A percentile compares a stretch with the other conserved stretches of the same genome.
Evolutionary conservation across 306 rosid species (phyloP).

Genomic region (Quercus gilva): DNA sequence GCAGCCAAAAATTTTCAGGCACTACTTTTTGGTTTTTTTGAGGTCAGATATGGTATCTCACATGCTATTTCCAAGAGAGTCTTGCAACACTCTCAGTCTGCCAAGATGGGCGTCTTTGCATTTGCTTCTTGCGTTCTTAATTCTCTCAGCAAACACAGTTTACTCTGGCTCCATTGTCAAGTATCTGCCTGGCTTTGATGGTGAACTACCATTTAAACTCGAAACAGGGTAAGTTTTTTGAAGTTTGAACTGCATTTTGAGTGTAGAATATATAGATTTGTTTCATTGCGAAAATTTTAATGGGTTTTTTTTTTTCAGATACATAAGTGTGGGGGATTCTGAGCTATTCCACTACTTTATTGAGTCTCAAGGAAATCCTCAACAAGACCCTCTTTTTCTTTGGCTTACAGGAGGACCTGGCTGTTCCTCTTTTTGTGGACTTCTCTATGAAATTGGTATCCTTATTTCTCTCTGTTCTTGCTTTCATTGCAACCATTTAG

Average conservation of each 20-base stretch:
- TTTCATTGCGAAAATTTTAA: background rate
- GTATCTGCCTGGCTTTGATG: slow-evolving; percentile 12
- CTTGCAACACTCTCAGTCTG: background rate
- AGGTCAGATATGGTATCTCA: background rate
- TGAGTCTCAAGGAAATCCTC: slow-evolving; percentile 18
- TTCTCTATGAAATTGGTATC: slow-evolving; percentile 21
- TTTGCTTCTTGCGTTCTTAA: background rate
- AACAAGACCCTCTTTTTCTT: slow-evolving; percentile 22
- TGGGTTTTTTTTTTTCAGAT: slow-evolving; percentile 2
- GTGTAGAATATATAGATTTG: background rate
- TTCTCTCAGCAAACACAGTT: slow-evolving; percentile 14
- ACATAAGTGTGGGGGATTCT: slow-evolving; percentile 8
- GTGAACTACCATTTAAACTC: slow-evolving; percentile 17
- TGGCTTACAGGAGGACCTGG: slow-evolving; percentile 31
- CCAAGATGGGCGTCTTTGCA: background rate
- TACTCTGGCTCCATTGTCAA: background rate
- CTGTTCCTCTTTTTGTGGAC: slow-evolving; percentile 8
- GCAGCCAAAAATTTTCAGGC: background rate
- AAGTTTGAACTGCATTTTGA: background rate
- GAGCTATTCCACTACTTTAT: slow-evolving; percentile 24
- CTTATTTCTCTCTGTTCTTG: too few relatives aligned
- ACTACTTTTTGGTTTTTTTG: background rate
- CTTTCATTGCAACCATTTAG: too few relatives aligned
- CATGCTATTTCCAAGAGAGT: background rate
- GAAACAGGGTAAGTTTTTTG: slow-evolving; percentile 3